These are phyloP conservation scores for Colletotrichum caudatum DNA, from an alignment of 2,329 filamentous ascomycete species.

Conservation along the genomic window DNA sequence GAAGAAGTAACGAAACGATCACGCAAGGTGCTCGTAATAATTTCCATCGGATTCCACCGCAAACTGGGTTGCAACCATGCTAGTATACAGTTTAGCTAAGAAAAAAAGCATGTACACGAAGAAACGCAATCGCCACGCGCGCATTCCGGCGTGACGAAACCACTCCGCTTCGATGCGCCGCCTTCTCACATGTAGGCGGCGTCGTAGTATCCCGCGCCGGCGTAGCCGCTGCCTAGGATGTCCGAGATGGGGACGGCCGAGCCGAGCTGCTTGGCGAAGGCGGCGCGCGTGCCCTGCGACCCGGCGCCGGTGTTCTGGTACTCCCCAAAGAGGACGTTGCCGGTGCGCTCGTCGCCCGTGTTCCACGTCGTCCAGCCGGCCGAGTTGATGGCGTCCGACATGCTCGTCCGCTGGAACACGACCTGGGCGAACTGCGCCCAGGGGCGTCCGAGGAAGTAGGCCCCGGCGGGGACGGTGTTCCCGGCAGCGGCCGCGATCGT, in stretches of 20 bases:
- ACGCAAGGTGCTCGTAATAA: not conserved
- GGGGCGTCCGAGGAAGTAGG: constrained; percentile 62
- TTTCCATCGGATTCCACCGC: not conserved
- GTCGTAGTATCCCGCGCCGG: constrained; percentile 47
- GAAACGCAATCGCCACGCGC: not conserved
- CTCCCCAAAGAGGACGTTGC: constrained; percentile 68
- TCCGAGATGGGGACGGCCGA: constrained; percentile 50
- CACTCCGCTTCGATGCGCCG: not conserved
- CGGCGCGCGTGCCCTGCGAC: constrained; percentile 64
- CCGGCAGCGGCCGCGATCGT: constrained; percentile 55
- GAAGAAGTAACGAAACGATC: not conserved
- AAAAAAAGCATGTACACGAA: constrained; percentile 13
- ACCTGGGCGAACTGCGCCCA: constrained; percentile 62
- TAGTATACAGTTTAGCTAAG: not conserved
- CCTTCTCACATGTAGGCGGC: constrained; percentile 45
- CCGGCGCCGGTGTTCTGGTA: constrained; percentile 70
- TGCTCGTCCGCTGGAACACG: constrained; percentile 60
- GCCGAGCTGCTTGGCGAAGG: constrained; percentile 53
- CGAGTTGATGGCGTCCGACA: constrained; percentile 68
- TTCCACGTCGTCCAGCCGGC: constrained; percentile 71
- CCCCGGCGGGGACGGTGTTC: constrained; percentile 52
- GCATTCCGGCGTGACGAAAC: not conserved
- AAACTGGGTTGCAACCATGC: no score
- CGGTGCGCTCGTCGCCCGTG: constrained; percentile 59
- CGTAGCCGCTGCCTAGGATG: constrained; percentile 48